Evolutionary conservation across 352 stramenopile genomes (phyloP).

Genomic region (Lagenidium sp.): DNA sequence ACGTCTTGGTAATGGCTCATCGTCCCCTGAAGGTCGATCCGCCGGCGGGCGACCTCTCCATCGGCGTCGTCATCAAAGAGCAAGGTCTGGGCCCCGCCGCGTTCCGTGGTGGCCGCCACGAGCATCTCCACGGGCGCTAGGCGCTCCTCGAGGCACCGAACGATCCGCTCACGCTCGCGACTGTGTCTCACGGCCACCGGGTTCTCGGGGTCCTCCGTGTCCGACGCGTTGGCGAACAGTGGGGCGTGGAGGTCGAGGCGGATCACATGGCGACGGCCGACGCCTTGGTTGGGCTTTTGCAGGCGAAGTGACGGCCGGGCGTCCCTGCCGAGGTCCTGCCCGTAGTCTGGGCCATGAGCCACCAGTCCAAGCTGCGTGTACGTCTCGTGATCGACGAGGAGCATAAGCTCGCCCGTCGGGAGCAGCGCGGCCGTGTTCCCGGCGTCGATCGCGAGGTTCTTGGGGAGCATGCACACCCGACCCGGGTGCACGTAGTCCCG

Average conservation of each 20-base stretch:
- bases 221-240: background rate
- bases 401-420: conserved; percentile 49
- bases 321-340: conserved; percentile 13
- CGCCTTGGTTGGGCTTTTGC: too few species aligned
- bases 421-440: conserved; percentile 56
- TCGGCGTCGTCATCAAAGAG: conserved; percentile 63
- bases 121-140: conserved; percentile 67
- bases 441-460: conserved; percentile 62
- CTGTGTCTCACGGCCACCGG: too few species aligned
- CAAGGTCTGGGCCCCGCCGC: conserved; percentile 49
- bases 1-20: conserved; percentile 32
- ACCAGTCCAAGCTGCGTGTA: conserved; percentile 69
- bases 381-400: conserved; percentile 52
- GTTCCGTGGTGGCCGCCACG: conserved; percentile 60
- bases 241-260: conserved; percentile 41
- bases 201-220: background rate
- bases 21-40: conserved; percentile 48
- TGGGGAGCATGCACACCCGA: conserved; percentile 61
- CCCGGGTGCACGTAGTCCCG: conserved; percentile 43
- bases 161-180: background rate
- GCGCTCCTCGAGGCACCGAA: background rate
- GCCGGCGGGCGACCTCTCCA: conserved; percentile 42
- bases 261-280: conserved; percentile 62
- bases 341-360: conserved; percentile 58
- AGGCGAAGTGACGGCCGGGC: too few species aligned